Conservation (phyloP, 305 asterid genomes). For the Withania somnifera region DNA sequence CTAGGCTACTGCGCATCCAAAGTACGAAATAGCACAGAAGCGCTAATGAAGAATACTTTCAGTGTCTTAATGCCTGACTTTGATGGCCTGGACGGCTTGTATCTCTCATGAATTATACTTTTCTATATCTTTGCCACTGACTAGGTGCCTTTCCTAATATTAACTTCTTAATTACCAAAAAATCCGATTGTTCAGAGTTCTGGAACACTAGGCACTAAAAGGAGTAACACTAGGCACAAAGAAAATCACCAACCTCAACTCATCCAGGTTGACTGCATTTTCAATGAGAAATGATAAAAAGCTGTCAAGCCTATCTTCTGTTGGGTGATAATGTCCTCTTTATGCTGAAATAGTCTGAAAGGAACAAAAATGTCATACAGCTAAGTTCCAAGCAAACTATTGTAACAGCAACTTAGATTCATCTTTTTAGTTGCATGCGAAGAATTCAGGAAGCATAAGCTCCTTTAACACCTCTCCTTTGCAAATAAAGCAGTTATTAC, state of each 20-base stretch:
- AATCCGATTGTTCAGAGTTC: neutral
- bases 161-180: neutral
- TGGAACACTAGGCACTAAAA: neutral
- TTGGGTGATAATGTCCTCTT: conserved; percentile 89
- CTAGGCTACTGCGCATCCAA: neutral
- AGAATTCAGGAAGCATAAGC: neutral
- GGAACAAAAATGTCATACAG: neutral
- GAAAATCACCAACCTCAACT: conserved; percentile 35
- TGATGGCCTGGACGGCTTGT: neutral
- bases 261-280: conserved; percentile 57
- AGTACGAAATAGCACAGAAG: neutral
- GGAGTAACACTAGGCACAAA: neutral
- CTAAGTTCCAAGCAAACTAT: neutral
- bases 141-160: neutral
- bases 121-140: neutral
- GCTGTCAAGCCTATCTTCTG: conserved; percentile 59
- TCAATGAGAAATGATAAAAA: conserved; percentile 55
- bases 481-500: neutral
- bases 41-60: neutral
- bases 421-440: neutral
- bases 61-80: neutral
- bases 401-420: neutral
- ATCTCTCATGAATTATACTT: neutral
- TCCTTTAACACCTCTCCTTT: neutral
- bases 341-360: conserved; percentile 56